Percentiles rank a stretch among this genome's conserved stretches.
These are phyloP conservation scores for Amaranthus tricolor DNA, from an alignment of 179 eudicot species.

Conservation along the genomic window DNA sequence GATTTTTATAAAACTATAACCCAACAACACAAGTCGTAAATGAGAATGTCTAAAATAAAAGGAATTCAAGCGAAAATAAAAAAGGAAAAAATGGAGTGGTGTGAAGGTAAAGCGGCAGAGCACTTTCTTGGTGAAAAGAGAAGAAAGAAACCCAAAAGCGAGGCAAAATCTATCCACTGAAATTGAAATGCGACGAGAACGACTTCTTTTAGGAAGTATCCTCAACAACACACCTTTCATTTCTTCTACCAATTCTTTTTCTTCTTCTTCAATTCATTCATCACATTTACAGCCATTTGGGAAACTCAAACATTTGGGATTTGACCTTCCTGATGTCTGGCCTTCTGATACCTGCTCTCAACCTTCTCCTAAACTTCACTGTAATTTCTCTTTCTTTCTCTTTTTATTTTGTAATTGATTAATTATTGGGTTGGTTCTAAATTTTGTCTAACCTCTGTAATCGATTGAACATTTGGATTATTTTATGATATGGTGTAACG, in stretches of 20 bases:
- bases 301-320: slow-evolving; percentile 17
- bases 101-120: neutral
- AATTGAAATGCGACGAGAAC: slow-evolving; percentile 1
- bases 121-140: neutral
- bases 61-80: too few species aligned
- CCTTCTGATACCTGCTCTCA: slow-evolving; percentile 11
- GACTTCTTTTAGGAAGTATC: slow-evolving; percentile 19
- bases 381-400: slow-evolving; percentile 7
- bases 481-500: neutral
- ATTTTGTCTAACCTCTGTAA: neutral
- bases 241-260: slow-evolving; percentile 3
- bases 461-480: neutral
- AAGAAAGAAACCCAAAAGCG: neutral
- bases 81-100: too few species aligned
- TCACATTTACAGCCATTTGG: slow-evolving; percentile 13
- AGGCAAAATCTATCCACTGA: neutral
- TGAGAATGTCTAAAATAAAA: too few species aligned
- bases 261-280: slow-evolving; percentile 11
- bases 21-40: too few species aligned
- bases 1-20: too few species aligned
- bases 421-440: neutral
- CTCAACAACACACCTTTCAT: slow-evolving; percentile 1
- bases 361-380: slow-evolving; percentile 2
- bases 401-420: neutral
- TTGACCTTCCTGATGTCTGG: slow-evolving; percentile 34